Conservation (phyloP, 2,329 filamentous ascomycete species). For the Alternaria brassicicola region DNA sequence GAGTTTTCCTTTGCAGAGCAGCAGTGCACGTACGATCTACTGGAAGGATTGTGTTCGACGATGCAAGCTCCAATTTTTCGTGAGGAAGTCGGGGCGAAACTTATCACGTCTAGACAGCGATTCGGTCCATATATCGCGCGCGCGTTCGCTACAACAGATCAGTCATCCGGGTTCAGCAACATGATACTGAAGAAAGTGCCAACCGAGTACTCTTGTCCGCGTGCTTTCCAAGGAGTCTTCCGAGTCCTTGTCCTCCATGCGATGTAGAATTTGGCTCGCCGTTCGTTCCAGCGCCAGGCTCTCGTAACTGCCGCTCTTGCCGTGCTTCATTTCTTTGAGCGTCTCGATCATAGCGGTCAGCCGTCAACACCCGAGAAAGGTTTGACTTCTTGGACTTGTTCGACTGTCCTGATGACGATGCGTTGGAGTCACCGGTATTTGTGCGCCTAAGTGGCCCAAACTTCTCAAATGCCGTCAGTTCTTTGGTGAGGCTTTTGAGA, state of each 20-base stretch:
- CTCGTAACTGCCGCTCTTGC: slow-evolving; percentile 40
- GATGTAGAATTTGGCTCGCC: slow-evolving; percentile 41
- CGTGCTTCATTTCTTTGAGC: slow-evolving; percentile 44
- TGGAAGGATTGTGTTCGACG: slow-evolving; percentile 46
- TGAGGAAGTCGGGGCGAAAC: slow-evolving; percentile 42
- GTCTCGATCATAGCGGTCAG: slow-evolving; percentile 40
- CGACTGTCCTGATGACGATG: slow-evolving; percentile 13
- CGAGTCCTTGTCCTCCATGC: slow-evolving; percentile 43
- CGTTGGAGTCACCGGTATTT: slow-evolving; percentile 11
- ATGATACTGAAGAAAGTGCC: background rate
- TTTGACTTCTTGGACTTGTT: slow-evolving; percentile 11
- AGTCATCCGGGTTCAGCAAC: background rate
- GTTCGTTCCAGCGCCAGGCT: slow-evolving; percentile 37
- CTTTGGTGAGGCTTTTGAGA: slow-evolving; percentile 2
- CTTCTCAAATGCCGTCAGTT: slow-evolving; percentile 2
- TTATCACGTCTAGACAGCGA: slow-evolving; percentile 46
- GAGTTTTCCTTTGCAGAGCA: slow-evolving; percentile 41
- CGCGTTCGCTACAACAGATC: slow-evolving; percentile 36
- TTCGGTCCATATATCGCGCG: slow-evolving; percentile 44
- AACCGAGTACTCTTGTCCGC: slow-evolving; percentile 42
- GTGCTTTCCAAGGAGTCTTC: slow-evolving; percentile 44
- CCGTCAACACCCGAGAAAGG: slow-evolving; percentile 15
- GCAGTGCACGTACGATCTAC: slow-evolving; percentile 45
- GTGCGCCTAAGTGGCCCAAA: slow-evolving; percentile 13
- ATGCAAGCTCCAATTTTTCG: slow-evolving; percentile 45